Evolutionary conservation across 148 eudicot genomes (phyloP).

Genomic region (Fallopia convolvulus): DNA sequence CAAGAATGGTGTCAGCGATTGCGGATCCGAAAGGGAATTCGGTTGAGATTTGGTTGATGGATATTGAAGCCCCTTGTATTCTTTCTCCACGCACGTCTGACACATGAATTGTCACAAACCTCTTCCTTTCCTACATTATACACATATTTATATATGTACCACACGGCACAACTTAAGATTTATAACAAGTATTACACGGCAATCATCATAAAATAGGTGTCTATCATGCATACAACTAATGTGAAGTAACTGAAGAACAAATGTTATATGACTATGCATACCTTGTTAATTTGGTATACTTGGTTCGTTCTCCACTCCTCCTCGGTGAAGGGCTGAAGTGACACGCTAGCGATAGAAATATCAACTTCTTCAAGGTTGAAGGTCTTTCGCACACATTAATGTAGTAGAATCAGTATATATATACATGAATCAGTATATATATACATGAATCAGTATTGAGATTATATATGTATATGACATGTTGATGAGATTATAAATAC

Average conservation of each 20-base stretch:
- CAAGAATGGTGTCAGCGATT: constrained; percentile 61
- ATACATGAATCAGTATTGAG: background rate
- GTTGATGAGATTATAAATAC: constrained; percentile 20
- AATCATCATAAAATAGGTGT: no score
- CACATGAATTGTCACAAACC: constrained; percentile 65
- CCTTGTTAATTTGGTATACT: constrained; percentile 41
- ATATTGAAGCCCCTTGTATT: constrained; percentile 52
- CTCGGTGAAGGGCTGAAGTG: constrained; percentile 72
- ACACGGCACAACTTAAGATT: background rate
- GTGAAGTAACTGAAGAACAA: background rate
- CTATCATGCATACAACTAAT: background rate
- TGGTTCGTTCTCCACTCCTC: constrained; percentile 76
- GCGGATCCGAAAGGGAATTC: constrained; percentile 93
- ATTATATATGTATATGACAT: background rate
- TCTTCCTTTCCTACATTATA: constrained; percentile 57
- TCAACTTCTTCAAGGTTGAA: constrained; percentile 20
- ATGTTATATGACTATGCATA: constrained; percentile 14
- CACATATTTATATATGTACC: background rate
- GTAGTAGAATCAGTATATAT: constrained; percentile 21
- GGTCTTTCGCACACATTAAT: constrained; percentile 8
- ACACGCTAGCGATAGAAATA: constrained; percentile 52
- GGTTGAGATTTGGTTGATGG: constrained; percentile 51
- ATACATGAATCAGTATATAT: no score
- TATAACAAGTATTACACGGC: background rate
- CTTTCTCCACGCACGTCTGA: constrained; percentile 48